Base-by-base conservation (phyloP, 2,329 filamentous ascomycete species). In the Dactylellina leptospora region DNA sequence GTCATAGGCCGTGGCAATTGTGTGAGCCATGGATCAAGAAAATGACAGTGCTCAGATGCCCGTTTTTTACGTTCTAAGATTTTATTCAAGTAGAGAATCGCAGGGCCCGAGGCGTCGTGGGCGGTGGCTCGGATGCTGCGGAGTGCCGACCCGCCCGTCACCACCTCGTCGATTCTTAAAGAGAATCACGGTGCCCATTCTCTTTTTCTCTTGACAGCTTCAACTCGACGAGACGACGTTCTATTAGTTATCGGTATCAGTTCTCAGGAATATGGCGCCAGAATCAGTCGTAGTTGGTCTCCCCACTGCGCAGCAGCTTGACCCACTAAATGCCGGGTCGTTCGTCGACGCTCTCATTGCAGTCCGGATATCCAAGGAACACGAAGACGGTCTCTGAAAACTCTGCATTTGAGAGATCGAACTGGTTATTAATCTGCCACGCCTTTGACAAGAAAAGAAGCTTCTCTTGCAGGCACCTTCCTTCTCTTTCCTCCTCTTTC, bases 71-170 rank as follows among this genome's bases (percentile, higher is more conserved):
- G n/a, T n/a, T n/a, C n/a, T n/a, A n/a, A n/a, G n/a, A n/a, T n/a
- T n/a, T n/a, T n/a, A n/a, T n/a, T n/a, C n/a, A n/a, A n/a, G n/a
- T n/a, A n/a, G n/a, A n/a, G n/a, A n/a, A n/a, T n/a, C n/a, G n/a
- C n/a, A n/a, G n/a, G n/a, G n/a, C n/a, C n/a, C n/a, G n/a, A n/a
- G n/a, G n/a, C n/a, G n/a, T n/a, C n/a, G n/a, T n/a, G n/a, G n/a
- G n/a, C n/a, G n/a, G n/a, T n/a, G n/a, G n/a, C n/a, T 27, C 51
- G 51, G 51, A 55, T 42, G 36, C 51, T 42, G 51, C 51, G 51
- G 51, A 55, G n/a, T 42, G 27, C 51, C 51, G 51, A 55, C 6
- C n/a, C 47, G 16, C 11, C 6, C 16, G 16, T 47, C 42, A 47
- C 47, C 47, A 23, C 22, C 27, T 13, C 25, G 13, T 2, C 18